Percentiles rank a stretch among this genome's conserved stretches.
phyloP scores from a whole-genome alignment of 139 green algal species.

The Penium margaritaceum region DNA sequence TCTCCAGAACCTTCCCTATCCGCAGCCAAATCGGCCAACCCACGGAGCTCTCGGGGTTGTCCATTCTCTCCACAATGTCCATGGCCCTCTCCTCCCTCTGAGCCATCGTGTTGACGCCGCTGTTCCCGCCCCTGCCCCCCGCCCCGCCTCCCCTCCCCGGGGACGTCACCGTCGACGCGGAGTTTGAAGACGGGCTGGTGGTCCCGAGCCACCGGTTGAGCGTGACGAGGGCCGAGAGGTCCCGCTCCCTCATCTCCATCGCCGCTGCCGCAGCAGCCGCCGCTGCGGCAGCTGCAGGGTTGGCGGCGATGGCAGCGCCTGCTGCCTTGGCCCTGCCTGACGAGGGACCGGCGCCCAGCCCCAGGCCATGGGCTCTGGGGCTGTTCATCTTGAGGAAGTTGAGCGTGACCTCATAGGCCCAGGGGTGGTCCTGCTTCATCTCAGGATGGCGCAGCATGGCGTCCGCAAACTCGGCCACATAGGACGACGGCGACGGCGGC shows the following conservation, averaged over 20 bases:
- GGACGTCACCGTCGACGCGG: too few relatives aligned
- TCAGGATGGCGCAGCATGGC: not conserved
- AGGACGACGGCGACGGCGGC: not conserved
- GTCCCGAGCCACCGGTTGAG: constrained; percentile 1
- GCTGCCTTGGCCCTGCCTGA: not conserved
- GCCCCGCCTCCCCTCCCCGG: too few relatives aligned
- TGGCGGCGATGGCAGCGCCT: not conserved
- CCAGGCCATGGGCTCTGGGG: not conserved
- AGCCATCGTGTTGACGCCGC: not conserved
- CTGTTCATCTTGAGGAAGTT: constrained; percentile 2
- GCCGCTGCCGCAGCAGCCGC: not conserved
- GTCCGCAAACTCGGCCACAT: not conserved
- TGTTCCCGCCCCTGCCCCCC: too few relatives aligned
- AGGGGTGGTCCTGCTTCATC: not conserved
- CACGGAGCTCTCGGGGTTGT: not conserved
- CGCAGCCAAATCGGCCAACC: not conserved
- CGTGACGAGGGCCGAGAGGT: not conserved
- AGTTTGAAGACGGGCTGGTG: too few relatives aligned
- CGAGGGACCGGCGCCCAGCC: not conserved
- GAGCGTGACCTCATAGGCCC: constrained; percentile 4
- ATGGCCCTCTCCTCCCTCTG: not conserved
- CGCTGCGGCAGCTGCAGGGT: not conserved
- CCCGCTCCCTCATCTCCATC: not conserved
- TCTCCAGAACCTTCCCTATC: not conserved
- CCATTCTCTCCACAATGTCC: not conserved